Evolutionary conservation across 2,329 filamentous ascomycete species (phyloP).

Genomic region (Cladophialophora bantiana): DNA sequence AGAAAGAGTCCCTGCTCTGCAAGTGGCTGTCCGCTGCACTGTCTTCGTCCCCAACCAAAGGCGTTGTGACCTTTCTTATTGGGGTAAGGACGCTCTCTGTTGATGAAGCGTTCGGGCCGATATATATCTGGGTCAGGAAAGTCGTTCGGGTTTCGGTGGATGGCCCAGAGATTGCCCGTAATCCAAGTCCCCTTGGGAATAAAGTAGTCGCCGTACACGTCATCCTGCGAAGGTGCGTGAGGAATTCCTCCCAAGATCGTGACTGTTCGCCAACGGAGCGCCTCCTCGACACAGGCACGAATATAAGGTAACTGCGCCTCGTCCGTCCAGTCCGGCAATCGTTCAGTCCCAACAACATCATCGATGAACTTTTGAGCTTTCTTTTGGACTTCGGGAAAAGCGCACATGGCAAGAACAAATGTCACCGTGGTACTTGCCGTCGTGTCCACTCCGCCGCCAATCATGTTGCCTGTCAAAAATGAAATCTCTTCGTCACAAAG

Average conservation of each 20-base stretch:
- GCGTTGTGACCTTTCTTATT: conserved; percentile 61
- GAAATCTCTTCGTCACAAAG: conserved; percentile 56
- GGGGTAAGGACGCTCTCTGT: conserved; percentile 53
- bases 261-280: conserved; percentile 48
- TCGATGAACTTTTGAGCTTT: conserved; percentile 56
- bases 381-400: conserved; percentile 57
- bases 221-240: conserved; percentile 52
- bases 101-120: conserved; percentile 54
- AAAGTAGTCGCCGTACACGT: conserved; percentile 57
- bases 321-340: conserved; percentile 49
- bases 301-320: conserved; percentile 48
- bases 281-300: conserved; percentile 49
- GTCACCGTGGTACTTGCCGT: conserved; percentile 43
- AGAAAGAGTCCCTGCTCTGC: conserved; percentile 68
- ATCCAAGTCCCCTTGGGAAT: conserved; percentile 55
- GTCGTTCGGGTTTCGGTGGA: conserved; percentile 47
- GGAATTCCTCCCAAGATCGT: conserved; percentile 45
- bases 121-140: conserved; percentile 51
- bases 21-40: conserved; percentile 63
- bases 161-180: conserved; percentile 39
- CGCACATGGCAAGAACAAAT: conserved; percentile 41
- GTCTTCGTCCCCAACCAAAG: conserved; percentile 63
- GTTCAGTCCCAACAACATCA: conserved; percentile 47
- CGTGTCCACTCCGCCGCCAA: conserved; percentile 44
- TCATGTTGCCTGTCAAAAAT: conserved; percentile 54